phyloP scores from a whole-genome alignment of 2,329 filamentous ascomycete species.

The Alternaria triticimaculans region DNA sequence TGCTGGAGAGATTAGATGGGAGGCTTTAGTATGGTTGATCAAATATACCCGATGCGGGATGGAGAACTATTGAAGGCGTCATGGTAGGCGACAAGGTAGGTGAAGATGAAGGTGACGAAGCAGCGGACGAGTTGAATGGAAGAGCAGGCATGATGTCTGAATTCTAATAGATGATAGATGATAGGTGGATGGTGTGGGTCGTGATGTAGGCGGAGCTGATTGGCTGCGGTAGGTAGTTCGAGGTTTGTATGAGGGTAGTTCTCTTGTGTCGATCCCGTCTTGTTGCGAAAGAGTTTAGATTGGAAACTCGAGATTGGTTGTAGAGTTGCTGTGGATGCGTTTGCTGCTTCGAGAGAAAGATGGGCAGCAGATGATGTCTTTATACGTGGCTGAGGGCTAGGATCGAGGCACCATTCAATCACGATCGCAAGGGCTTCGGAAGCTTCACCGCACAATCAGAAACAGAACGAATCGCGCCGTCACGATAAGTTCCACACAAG shows the following conservation, averaged over 20 bases:
- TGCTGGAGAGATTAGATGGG: slow-evolving; percentile 44
- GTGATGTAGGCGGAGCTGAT: slow-evolving; percentile 11
- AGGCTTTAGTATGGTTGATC: slow-evolving; percentile 46
- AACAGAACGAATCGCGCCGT: slow-evolving; percentile 36
- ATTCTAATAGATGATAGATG: slow-evolving; percentile 10
- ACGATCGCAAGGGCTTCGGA: slow-evolving; percentile 20
- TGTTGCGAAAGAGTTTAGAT: slow-evolving; percentile 20
- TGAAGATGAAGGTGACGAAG: slow-evolving; percentile 46
- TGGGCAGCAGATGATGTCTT: slow-evolving; percentile 35
- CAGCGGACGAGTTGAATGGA: slow-evolving; percentile 40
- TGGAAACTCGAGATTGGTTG: slow-evolving; percentile 28
- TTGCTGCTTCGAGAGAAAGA: slow-evolving; percentile 31
- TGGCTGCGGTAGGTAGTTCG: slow-evolving; percentile 24
- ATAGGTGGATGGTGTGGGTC: not conserved
- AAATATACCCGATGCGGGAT: slow-evolving; percentile 50
- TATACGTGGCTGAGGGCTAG: slow-evolving; percentile 30
- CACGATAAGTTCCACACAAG: slow-evolving; percentile 36
- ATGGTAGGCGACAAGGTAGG: slow-evolving; percentile 34
- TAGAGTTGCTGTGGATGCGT: slow-evolving; percentile 29
- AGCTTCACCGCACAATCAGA: slow-evolving; percentile 41
- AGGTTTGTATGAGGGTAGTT: slow-evolving; percentile 40
- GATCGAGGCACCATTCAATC: slow-evolving; percentile 21
- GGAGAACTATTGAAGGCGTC: slow-evolving; percentile 49
- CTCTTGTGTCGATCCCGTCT: slow-evolving; percentile 40
- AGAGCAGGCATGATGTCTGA: slow-evolving; percentile 46